Evolutionary conservation across 164 flowering plant genomes (phyloP), one percentile per base, ranked within the genome.

Genomic region (Vitis riparia): DNA sequence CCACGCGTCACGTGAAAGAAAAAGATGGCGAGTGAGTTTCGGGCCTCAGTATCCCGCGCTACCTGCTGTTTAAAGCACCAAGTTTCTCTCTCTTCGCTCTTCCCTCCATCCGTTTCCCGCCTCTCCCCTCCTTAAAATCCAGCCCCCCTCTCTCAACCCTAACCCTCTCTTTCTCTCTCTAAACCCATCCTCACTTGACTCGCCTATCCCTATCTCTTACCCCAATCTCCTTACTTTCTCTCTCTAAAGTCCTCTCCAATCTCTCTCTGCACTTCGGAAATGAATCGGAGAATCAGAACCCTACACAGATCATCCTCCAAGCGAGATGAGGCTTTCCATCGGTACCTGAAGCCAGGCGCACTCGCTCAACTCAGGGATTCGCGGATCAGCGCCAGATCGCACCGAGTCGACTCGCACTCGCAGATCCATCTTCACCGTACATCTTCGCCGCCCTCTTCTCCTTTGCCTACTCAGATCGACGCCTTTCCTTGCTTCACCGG

Each of bases 351-450:
- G 48, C 78, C 78, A 10, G 78, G 77, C 17, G 78, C 77, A 2
- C 68, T 74, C 3, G 81, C 75, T 6, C 81, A 65, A 10, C 74
- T 78, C 69, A 14, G 80, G 2, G 77, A 77, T 71, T 77, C 80
- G 4, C 60, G 69, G 47, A 73, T 77, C 74, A 77, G 61, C 59
- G 77, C 80, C 58, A 62, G 74, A 50, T 63, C 67, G n/a, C 73
- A 51, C 62, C 59, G 73, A 14, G 16, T 55, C 48, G 10, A 16
- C 74, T 62, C 63, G 0, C 15, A 50, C 12, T 19, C 29, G 29
- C 75, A 67, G 72, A 67, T 71, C 68, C 62, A 65, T 30, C 63
- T 70, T 44, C 51, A 63, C 59, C 65, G 63, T 1, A 0, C 37
- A 2, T 30, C 59, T 7, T 63, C 69, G 27, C 70, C 27, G 8